Evolutionary conservation across 1,284 basidiomycete species (phyloP).

Genomic region (Schizophyllum commune): DNA sequence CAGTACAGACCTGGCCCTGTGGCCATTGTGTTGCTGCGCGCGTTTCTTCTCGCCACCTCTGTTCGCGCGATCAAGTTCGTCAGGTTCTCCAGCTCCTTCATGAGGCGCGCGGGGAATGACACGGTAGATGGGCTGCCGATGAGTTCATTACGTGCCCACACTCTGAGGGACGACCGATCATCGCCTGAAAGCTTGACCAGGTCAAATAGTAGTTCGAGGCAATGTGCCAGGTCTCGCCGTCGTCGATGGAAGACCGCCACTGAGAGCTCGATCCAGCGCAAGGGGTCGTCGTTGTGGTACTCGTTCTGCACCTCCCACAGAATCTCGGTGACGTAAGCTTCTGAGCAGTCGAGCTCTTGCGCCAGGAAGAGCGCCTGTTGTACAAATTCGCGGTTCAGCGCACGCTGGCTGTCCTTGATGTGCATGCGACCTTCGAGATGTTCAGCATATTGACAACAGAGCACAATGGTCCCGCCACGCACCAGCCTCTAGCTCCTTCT

Average conservation of each 20-base stretch:
- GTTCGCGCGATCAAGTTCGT: conserved; percentile 36
- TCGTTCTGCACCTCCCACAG: conserved; percentile 54
- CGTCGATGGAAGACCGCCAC: conserved; percentile 61
- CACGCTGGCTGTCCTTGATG: conserved; percentile 50
- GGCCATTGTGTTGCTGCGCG: neutral
- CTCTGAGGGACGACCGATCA: conserved; percentile 22
- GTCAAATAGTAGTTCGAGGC: conserved; percentile 29
- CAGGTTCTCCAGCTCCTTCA: conserved; percentile 39
- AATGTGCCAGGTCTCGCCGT: conserved; percentile 61
- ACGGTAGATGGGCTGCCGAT: conserved; percentile 34
- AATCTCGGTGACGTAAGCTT: conserved; percentile 66
- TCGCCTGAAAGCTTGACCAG: conserved; percentile 34
- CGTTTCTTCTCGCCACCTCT: neutral
- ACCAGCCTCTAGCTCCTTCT: conserved; percentile 70
- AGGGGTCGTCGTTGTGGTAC: conserved; percentile 54
- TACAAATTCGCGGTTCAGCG: conserved; percentile 67
- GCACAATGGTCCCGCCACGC: conserved; percentile 17
- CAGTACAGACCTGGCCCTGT: neutral
- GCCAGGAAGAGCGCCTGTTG: conserved; percentile 69
- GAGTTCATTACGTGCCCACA: conserved; percentile 10
- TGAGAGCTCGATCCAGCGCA: conserved; percentile 53
- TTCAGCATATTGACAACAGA: neutral
- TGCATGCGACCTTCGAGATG: conserved; percentile 44
- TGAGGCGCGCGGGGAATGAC: conserved; percentile 46
- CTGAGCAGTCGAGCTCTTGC: conserved; percentile 69